phyloP scores from a whole-genome alignment of 1,139 yeast species.

The Blastobotrys buckinghamii region DNA sequence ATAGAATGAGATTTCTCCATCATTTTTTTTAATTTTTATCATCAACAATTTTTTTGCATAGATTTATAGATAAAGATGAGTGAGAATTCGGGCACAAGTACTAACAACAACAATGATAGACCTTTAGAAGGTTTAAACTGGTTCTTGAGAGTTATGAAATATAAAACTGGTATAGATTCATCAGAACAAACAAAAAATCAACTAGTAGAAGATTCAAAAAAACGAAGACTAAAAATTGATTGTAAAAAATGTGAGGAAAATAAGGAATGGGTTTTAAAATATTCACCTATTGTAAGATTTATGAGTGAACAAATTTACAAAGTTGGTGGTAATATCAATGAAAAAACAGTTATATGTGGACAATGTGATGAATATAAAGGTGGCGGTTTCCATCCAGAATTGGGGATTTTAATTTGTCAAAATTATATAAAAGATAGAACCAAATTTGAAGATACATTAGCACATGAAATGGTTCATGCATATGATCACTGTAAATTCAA shows the following conservation, averaged over 20 bases:
- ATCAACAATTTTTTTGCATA: no score
- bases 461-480: conserved; percentile 92
- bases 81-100: background rate
- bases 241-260: conserved; percentile 67
- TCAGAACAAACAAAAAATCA: conserved; percentile 48
- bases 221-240: conserved; percentile 40
- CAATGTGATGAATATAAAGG: conserved; percentile 82
- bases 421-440: conserved; percentile 72
- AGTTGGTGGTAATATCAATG: conserved; percentile 50
- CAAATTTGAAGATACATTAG: conserved; percentile 83
- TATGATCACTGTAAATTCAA: conserved; percentile 86
- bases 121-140: conserved; percentile 47
- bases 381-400: conserved; percentile 90
- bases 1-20: no score
- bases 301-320: conserved; percentile 81
- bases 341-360: conserved; percentile 64
- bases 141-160: conserved; percentile 73
- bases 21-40: background rate
- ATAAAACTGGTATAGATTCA: conserved; percentile 64
- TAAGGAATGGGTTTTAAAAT: conserved; percentile 70
- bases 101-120: conserved; percentile 4
- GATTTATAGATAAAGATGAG: background rate
- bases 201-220: conserved; percentile 50
- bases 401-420: conserved; percentile 82
- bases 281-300: conserved; percentile 75